These are phyloP conservation scores for Boletus putidus DNA, from an alignment of 1,284 basidiomycete genomes.

Conservation along the genomic window DNA sequence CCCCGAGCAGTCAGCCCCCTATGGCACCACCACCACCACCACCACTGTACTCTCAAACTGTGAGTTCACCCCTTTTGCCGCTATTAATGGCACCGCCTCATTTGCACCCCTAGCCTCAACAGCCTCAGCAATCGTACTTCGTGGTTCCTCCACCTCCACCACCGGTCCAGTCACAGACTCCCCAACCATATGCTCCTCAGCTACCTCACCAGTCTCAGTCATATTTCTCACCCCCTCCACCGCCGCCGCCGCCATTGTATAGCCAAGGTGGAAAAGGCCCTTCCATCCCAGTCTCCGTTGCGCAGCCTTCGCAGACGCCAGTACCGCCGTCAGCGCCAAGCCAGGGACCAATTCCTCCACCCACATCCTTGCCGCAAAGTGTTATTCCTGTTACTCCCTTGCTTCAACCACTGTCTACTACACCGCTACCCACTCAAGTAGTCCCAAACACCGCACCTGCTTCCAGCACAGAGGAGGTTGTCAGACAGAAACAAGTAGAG, in stretches of 20 bases:
- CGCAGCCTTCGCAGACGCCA: constrained; percentile 11
- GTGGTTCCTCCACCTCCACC: constrained; percentile 21
- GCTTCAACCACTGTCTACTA: neutral
- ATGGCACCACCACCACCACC: constrained; percentile 9
- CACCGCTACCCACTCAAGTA: neutral
- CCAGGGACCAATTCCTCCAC: constrained; percentile 7
- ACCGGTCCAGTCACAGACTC: constrained; percentile 17
- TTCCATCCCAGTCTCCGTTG: neutral
- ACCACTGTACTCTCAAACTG: constrained; percentile 47
- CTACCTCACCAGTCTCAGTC: constrained; percentile 18
- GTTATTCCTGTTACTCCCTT: neutral
- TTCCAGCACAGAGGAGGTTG: neutral
- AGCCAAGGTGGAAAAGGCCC: constrained; percentile 4
- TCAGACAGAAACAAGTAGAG: neutral
- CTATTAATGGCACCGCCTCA: constrained; percentile 19
- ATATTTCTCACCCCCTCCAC: constrained; percentile 24
- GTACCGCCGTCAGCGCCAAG: neutral
- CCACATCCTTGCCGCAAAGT: neutral
- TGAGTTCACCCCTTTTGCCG: constrained; percentile 22
- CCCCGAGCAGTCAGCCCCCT: constrained; percentile 5
- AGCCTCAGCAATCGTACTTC: constrained; percentile 19
- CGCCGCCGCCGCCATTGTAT: constrained; percentile 20
- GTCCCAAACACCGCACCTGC: too few species aligned
- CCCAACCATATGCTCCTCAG: constrained; percentile 8
- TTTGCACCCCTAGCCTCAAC: neutral